Percentiles rank a stretch among this genome's conserved stretches.
Evolutionary conservation across 1,284 basidiomycete genomes (phyloP).

Genomic region (Cutaneotrichosporon daszewskae): DNA sequence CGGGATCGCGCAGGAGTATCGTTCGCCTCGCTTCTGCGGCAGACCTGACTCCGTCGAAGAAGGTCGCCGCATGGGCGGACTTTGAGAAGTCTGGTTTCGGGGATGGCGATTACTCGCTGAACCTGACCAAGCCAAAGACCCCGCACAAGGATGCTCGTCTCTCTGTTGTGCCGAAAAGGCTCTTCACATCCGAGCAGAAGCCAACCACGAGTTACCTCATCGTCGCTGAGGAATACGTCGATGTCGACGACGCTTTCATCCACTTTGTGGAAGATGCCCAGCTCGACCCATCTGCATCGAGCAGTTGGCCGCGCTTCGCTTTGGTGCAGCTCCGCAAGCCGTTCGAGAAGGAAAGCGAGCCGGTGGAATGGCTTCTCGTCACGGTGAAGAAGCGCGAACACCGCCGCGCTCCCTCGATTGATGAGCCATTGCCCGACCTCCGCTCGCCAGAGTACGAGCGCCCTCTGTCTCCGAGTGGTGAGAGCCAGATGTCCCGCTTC

Average conservation of each 20-base stretch:
- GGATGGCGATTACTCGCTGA: constrained; percentile 13
- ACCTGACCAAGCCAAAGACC: constrained; percentile 5
- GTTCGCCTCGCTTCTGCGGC: constrained; percentile 5
- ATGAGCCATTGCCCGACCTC: constrained; percentile 8
- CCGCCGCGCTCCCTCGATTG: constrained; percentile 1
- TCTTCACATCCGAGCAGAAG: neutral
- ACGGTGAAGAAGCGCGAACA: constrained; percentile 22
- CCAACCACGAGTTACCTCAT: constrained; percentile 7
- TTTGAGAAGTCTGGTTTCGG: constrained; percentile 22
- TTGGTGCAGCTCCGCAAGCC: constrained; percentile 25
- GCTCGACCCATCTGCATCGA: constrained; percentile 19
- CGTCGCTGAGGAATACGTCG: constrained; percentile 22
- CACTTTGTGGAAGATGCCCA: constrained; percentile 36
- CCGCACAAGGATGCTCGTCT: neutral
- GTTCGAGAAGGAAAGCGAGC: neutral
- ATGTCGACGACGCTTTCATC: constrained; percentile 37
- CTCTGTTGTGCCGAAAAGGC: no score
- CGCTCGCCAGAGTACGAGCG: constrained; percentile 3
- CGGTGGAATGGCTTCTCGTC: constrained; percentile 32
- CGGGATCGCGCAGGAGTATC: neutral
- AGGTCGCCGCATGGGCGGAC: constrained; percentile 17
- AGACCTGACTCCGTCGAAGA: constrained; percentile 5
- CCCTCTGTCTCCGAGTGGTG: constrained; percentile 9
- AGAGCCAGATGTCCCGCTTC: constrained; percentile 18
- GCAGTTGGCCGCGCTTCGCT: constrained; percentile 32